Percentiles rank a stretch among this genome's conserved stretches.
These are phyloP conservation scores for Zygoascus bituminiphila DNA, from an alignment of 805 yeast genomes.

Conservation along the genomic window DNA sequence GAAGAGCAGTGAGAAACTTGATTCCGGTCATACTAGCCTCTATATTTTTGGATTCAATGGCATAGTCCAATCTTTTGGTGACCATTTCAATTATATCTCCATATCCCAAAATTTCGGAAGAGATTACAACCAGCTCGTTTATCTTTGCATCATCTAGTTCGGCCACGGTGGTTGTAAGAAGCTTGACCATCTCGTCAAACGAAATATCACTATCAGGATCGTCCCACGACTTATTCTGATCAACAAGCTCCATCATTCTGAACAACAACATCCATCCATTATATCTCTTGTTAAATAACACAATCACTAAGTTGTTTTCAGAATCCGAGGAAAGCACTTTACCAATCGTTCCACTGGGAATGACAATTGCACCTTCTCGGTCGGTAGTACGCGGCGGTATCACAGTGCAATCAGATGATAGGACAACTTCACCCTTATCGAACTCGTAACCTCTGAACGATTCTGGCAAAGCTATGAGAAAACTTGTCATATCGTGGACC, in stretches of 20 bases:
- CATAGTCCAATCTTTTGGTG: constrained; percentile 59
- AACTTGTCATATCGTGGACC: constrained; percentile 50
- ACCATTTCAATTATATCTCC: constrained; percentile 54
- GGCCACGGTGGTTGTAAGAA: constrained; percentile 1
- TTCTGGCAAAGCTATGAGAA: constrained; percentile 41
- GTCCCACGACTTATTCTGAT: constrained; percentile 26
- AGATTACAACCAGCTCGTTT: constrained; percentile 1
- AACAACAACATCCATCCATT: constrained; percentile 89
- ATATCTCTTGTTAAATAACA: constrained; percentile 62
- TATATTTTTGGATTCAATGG: constrained; percentile 48
- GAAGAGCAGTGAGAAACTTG: constrained; percentile 42
- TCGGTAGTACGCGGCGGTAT: constrained; percentile 48
- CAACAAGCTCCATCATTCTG: constrained; percentile 58
- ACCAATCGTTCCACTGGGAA: constrained; percentile 58
- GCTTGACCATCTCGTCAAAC: constrained; percentile 1
- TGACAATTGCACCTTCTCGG: constrained; percentile 35
- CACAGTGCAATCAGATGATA: constrained; percentile 31
- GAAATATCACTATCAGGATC: constrained; percentile 11
- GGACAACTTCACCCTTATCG: constrained; percentile 40
- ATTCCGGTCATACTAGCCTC: constrained; percentile 39
- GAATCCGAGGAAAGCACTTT: constrained; percentile 44
- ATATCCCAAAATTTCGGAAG: not conserved
- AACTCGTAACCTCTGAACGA: constrained; percentile 37
- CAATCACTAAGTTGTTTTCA: constrained; percentile 35
- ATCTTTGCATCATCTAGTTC: not conserved